Percentiles rank a stretch among this genome's conserved stretches.
phyloP scores from a whole-genome alignment of 192 early-diverging fungal genomes.

The Dissophora ornata region DNA sequence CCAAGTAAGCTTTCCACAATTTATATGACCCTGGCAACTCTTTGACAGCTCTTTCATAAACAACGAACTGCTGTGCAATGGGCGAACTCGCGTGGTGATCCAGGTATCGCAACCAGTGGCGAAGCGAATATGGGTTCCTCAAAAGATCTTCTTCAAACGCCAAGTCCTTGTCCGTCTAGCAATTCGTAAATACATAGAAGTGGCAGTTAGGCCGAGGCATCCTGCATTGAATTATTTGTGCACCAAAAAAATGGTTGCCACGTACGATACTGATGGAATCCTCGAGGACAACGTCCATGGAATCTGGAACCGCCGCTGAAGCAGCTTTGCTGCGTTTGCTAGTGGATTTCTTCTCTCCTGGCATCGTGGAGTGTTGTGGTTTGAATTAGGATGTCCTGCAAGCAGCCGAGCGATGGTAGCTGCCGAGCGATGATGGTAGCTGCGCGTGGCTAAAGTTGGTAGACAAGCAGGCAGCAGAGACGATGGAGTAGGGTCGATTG shows the following conservation, averaged over 20 bases:
- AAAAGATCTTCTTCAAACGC: conserved; percentile 79
- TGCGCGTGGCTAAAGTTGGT: neutral
- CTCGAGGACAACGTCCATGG: conserved; percentile 38
- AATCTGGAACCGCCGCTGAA: conserved; percentile 4
- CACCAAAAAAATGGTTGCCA: no score
- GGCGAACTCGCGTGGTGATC: conserved; percentile 80
- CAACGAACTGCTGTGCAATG: conserved; percentile 61
- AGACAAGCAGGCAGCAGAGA: neutral
- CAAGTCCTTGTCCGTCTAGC: conserved; percentile 67
- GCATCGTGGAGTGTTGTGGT: conserved; percentile 17
- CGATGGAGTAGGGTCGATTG: neutral
- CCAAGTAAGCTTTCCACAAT: conserved; percentile 92
- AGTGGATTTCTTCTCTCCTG: conserved; percentile 31
- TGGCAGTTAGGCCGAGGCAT: no score
- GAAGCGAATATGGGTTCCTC: conserved; percentile 75
- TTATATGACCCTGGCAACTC: conserved; percentile 95
- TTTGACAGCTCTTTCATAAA: conserved; percentile 91
- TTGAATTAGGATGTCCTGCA: neutral
- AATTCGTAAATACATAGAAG: no score
- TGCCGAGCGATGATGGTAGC: no score
- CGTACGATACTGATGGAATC: conserved; percentile 51
- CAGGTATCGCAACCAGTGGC: conserved; percentile 90
- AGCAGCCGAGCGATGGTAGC: neutral
- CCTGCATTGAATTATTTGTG: no score
- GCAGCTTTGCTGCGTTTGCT: conserved; percentile 25